These are phyloP conservation scores for Tephrocybe sp. DNA, from an alignment of 768 basidiomycete species.

Conservation along the genomic window DNA sequence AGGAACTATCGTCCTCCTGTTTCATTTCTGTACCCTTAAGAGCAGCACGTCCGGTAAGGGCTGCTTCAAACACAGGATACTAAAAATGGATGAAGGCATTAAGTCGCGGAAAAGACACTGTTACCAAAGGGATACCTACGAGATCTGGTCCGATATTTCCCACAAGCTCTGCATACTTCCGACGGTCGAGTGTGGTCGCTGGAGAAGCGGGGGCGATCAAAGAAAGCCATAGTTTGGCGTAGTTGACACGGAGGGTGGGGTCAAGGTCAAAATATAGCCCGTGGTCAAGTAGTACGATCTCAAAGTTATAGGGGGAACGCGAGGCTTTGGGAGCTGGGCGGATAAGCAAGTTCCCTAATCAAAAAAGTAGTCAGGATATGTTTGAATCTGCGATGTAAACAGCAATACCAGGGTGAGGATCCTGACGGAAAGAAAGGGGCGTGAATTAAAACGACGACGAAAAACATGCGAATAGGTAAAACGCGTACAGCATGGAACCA, in stretches of 20 bases:
- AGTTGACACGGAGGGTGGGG: constrained; percentile 74
- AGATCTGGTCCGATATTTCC: constrained; percentile 89
- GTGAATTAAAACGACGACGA: constrained; percentile 1
- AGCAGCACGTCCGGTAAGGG: constrained; percentile 85
- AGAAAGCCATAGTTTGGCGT: constrained; percentile 88
- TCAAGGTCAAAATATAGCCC: constrained; percentile 93
- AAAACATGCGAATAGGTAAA: neutral
- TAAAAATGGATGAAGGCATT: constrained; percentile 23
- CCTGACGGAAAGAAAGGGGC: constrained; percentile 39
- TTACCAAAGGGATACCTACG: constrained; percentile 40
- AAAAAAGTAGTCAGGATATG: neutral
- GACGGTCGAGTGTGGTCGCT: constrained; percentile 61
- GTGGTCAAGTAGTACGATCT: constrained; percentile 93
- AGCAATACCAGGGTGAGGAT: constrained; percentile 77
- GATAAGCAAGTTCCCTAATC: constrained; percentile 84
- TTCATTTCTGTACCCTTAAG: constrained; percentile 59
- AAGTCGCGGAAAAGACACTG: neutral
- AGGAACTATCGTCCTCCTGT: constrained; percentile 33
- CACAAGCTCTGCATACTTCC: constrained; percentile 86
- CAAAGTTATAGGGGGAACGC: constrained; percentile 89
- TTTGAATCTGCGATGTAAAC: neutral
- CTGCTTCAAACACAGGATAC: constrained; percentile 95
- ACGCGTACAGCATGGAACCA: constrained; percentile 78
- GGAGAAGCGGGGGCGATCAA: constrained; percentile 76
- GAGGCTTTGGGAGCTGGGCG: constrained; percentile 64